phyloP scores from a whole-genome alignment of 371 early-diverging fungal genomes.

The Parasitella parasitica region DNA sequence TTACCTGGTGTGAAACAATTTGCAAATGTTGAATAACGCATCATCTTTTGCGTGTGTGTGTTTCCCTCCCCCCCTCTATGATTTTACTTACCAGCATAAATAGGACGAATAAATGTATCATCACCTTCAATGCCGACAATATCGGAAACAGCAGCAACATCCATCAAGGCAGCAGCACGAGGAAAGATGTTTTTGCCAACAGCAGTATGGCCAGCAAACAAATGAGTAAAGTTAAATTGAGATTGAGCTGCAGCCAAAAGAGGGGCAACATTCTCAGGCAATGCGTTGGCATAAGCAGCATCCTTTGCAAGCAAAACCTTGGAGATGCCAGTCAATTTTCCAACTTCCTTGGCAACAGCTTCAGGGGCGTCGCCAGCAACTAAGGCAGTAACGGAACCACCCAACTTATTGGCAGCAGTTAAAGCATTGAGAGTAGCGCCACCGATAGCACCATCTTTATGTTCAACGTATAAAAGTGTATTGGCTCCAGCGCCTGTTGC shows the following conservation, averaged over 20 bases:
- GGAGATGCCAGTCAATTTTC: conserved; percentile 72
- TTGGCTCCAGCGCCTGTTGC: conserved; percentile 61
- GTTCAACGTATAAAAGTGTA: conserved; percentile 89
- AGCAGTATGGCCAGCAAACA: conserved; percentile 86
- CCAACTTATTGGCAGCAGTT: conserved; percentile 82
- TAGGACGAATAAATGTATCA: conserved; percentile 95
- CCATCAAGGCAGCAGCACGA: conserved; percentile 89
- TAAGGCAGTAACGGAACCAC: conserved; percentile 83
- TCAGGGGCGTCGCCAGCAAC: conserved; percentile 85
- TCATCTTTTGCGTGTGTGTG: too few species aligned
- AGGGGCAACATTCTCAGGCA: conserved; percentile 84
- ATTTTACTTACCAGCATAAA: conserved; percentile 82
- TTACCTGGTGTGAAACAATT: conserved; percentile 61
- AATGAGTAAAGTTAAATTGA: conserved; percentile 77
- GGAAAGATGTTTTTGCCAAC: conserved; percentile 94
- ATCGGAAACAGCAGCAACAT: conserved; percentile 91
- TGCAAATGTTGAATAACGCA: background rate
- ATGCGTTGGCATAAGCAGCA: conserved; percentile 72
- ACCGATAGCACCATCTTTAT: conserved; percentile 74
- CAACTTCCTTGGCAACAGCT: conserved; percentile 66
- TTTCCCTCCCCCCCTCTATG: background rate
- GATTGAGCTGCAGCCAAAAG: conserved; percentile 75
- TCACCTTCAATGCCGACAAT: conserved; percentile 75
- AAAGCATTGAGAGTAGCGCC: conserved; percentile 86
- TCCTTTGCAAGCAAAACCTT: conserved; percentile 87